Evolutionary conservation across 805 yeast genomes (phyloP).

Genomic region (Candida golubevii): DNA sequence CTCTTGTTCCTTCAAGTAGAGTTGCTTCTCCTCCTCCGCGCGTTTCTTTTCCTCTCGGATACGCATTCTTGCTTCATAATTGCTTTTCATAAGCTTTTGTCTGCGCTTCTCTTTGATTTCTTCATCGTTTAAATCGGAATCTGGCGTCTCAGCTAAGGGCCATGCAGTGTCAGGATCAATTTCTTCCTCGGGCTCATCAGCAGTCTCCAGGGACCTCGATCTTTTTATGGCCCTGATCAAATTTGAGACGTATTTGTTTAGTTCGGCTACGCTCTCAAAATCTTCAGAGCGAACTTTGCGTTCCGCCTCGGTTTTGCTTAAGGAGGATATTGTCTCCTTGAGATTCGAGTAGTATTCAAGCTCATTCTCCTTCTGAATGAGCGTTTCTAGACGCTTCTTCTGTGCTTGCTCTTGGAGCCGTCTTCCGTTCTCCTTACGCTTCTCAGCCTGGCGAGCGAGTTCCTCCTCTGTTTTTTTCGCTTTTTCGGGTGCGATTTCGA

Average conservation of each 20-base stretch:
- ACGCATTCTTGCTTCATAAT: slow-evolving; percentile 81
- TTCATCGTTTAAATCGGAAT: slow-evolving; percentile 74
- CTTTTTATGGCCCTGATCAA: slow-evolving; percentile 67
- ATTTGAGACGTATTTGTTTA: slow-evolving; percentile 58
- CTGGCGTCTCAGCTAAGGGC: slow-evolving; percentile 80
- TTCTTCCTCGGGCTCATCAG: slow-evolving; percentile 39
- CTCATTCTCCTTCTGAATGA: slow-evolving; percentile 77
- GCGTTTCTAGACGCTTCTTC: slow-evolving; percentile 72
- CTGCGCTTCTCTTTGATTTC: slow-evolving; percentile 82
- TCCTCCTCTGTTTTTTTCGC: slow-evolving; percentile 70
- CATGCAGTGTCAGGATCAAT: slow-evolving; percentile 51
- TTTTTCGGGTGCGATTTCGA: slow-evolving; percentile 53
- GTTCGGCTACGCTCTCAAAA: slow-evolving; percentile 69
- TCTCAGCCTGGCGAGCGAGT: slow-evolving; percentile 67
- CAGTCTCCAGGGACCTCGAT: slow-evolving; percentile 61
- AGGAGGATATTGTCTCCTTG: slow-evolving; percentile 45
- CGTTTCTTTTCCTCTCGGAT: slow-evolving; percentile 74
- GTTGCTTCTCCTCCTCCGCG: slow-evolving; percentile 57
- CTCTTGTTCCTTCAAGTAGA: slow-evolving; percentile 59
- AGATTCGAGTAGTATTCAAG: slow-evolving; percentile 63
- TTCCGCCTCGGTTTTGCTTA: slow-evolving; percentile 51
- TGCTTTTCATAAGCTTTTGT: slow-evolving; percentile 79
- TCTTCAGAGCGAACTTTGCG: slow-evolving; percentile 65
- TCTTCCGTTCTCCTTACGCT: slow-evolving; percentile 79
- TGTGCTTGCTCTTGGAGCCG: slow-evolving; percentile 92